Evolutionary conservation across 2,329 filamentous ascomycete species (phyloP).

Genomic region (Dichotomopilus funicola): DNA sequence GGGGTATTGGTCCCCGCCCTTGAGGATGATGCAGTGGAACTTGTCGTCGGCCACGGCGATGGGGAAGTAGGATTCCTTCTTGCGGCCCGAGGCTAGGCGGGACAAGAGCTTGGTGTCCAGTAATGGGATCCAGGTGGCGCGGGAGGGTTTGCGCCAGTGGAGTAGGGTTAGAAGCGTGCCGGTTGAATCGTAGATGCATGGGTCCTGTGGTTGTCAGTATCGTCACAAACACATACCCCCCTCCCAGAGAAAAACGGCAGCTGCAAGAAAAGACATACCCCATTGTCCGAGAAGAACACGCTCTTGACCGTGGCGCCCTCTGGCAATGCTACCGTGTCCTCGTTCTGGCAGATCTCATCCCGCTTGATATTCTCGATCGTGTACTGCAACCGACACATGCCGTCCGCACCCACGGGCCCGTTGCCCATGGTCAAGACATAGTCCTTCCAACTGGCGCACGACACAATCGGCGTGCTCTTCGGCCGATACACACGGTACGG

Average conservation of each 20-base stretch:
- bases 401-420: constrained; percentile 73
- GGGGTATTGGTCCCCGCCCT: constrained; percentile 86
- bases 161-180: constrained; percentile 82
- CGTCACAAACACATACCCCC: background rate
- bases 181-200: constrained; percentile 90
- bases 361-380: constrained; percentile 91
- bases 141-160: constrained; percentile 81
- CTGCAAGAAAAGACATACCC: constrained; percentile 50
- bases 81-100: constrained; percentile 75
- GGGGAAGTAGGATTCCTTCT: constrained; percentile 88
- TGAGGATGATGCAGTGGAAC: constrained; percentile 98
- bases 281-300: constrained; percentile 86
- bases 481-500: constrained; percentile 85
- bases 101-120: constrained; percentile 81
- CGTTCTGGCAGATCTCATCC: constrained; percentile 89
- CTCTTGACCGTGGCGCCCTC: constrained; percentile 66
- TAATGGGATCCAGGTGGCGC: constrained; percentile 86
- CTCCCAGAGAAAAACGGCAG: background rate
- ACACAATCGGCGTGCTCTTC: constrained; percentile 83
- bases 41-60: constrained; percentile 85
- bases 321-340: constrained; percentile 82
- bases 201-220: constrained; percentile 52
- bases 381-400: constrained; percentile 72
- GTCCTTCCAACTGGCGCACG: constrained; percentile 89
- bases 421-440: constrained; percentile 97